Conservation (phyloP, 2,329 filamentous ascomycete species). For the Aspergillus fructus region DNA sequence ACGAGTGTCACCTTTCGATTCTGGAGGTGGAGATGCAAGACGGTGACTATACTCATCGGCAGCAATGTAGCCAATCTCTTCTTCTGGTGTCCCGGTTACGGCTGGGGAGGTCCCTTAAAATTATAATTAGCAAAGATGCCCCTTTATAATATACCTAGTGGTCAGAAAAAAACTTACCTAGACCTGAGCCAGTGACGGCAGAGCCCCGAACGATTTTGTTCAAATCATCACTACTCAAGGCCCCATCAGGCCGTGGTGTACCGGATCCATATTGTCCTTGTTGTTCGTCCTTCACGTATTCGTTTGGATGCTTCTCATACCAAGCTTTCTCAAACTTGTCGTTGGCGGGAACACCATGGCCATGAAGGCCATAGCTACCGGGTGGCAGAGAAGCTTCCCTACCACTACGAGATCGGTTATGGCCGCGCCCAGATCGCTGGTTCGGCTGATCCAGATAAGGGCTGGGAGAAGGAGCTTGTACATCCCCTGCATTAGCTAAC, state of each 20-base stretch:
- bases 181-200: constrained; percentile 49
- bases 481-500: constrained; percentile 88
- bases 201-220: constrained; percentile 85
- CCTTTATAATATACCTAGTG: not conserved
- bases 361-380: constrained; percentile 89
- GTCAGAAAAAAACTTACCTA: constrained; percentile 46
- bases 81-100: constrained; percentile 74
- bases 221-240: constrained; percentile 83
- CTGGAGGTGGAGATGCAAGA: constrained; percentile 63
- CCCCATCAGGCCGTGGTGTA: constrained; percentile 68
- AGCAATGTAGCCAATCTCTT: constrained; percentile 86
- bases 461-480: constrained; percentile 87
- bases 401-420: constrained; percentile 70
- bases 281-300: constrained; percentile 70
- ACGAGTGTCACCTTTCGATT: constrained; percentile 43
- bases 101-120: constrained; percentile 62
- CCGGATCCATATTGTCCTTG: constrained; percentile 62
- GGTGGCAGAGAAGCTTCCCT: constrained; percentile 72
- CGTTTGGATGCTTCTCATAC: constrained; percentile 88
- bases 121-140: constrained; percentile 9
- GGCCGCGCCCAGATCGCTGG: constrained; percentile 53
- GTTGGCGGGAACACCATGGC: constrained; percentile 72
- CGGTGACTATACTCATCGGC: constrained; percentile 80
- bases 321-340: constrained; percentile 89
- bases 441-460: constrained; percentile 52